These are phyloP conservation scores for Candida orba DNA, from an alignment of 805 yeast species.

Conservation along the genomic window DNA sequence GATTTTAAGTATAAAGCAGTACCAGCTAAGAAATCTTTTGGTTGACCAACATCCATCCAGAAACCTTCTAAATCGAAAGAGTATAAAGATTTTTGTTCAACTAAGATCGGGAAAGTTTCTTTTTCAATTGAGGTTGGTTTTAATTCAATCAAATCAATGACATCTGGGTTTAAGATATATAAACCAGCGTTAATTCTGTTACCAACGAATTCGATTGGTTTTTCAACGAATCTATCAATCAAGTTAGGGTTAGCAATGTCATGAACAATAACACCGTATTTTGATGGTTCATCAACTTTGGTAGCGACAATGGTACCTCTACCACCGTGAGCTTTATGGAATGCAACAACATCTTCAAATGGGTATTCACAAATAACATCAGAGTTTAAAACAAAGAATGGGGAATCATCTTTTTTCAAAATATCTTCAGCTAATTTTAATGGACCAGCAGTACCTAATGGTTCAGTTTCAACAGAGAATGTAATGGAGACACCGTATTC, in stretches of 20 bases:
- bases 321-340: conserved; percentile 96
- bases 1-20: conserved; percentile 87
- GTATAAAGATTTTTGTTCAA: conserved; percentile 80
- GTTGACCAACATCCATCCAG: conserved; percentile 99
- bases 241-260: conserved; percentile 92
- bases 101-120: conserved; percentile 97
- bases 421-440: conserved; percentile 93
- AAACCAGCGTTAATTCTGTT: conserved; percentile 99
- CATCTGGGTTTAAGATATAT: conserved; percentile 95
- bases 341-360: conserved; percentile 80
- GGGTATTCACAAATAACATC: conserved; percentile 99
- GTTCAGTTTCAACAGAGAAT: conserved; percentile 98
- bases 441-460: conserved; percentile 99
- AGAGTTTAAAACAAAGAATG: conserved; percentile 95
- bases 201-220: conserved; percentile 99
- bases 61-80: conserved; percentile 97
- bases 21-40: conserved; percentile 98
- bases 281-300: conserved; percentile 98
- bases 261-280: conserved; percentile 98
- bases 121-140: conserved; percentile 99
- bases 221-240: conserved; percentile 98
- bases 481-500: conserved; percentile 93
- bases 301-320: conserved; percentile 98
- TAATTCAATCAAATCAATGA: conserved; percentile 91
- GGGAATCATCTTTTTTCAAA: conserved; percentile 88